Percentiles rank a stretch among this genome's conserved stretches.
Evolutionary conservation across 805 yeast genomes (phyloP).

Genomic region (Sugiyamaella smithiae): DNA sequence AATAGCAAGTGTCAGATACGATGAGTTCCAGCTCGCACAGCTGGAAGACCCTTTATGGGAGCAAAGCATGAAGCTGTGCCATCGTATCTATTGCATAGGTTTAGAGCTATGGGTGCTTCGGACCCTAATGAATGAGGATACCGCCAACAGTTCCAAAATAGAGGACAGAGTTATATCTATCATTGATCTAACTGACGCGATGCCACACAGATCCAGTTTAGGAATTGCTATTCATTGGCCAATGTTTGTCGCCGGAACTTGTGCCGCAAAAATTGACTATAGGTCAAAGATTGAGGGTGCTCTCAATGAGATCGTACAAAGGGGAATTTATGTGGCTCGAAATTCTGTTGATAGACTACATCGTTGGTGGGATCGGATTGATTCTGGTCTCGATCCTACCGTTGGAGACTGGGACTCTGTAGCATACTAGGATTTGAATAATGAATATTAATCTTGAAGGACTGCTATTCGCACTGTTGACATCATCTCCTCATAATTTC

Average conservation of each 20-base stretch:
- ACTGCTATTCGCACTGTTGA: not conserved
- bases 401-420: slow-evolving; percentile 18
- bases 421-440: slow-evolving; percentile 12
- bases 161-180: not conserved
- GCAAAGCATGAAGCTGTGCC: slow-evolving; percentile 14
- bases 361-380: slow-evolving; percentile 19
- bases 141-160: not conserved
- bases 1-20: not conserved
- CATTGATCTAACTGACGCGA: slow-evolving; percentile 6
- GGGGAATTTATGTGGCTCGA: slow-evolving; percentile 18
- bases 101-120: slow-evolving; percentile 15
- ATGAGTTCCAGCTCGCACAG: not conserved
- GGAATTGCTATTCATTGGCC: slow-evolving; percentile 23
- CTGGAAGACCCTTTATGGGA: slow-evolving; percentile 6
- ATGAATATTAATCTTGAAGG: not conserved
- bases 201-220: slow-evolving; percentile 16
- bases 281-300: slow-evolving; percentile 14
- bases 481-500: too few species aligned
- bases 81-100: slow-evolving; percentile 15
- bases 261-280: slow-evolving; percentile 14
- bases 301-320: slow-evolving; percentile 13
- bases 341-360: slow-evolving; percentile 20
- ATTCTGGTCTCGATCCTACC: slow-evolving; percentile 5
- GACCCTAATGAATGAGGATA: slow-evolving; percentile 5
- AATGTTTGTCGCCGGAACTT: slow-evolving; percentile 17